phyloP scores from a whole-genome alignment of 768 basidiomycete species.

The Kondoa subrosea region DNA sequence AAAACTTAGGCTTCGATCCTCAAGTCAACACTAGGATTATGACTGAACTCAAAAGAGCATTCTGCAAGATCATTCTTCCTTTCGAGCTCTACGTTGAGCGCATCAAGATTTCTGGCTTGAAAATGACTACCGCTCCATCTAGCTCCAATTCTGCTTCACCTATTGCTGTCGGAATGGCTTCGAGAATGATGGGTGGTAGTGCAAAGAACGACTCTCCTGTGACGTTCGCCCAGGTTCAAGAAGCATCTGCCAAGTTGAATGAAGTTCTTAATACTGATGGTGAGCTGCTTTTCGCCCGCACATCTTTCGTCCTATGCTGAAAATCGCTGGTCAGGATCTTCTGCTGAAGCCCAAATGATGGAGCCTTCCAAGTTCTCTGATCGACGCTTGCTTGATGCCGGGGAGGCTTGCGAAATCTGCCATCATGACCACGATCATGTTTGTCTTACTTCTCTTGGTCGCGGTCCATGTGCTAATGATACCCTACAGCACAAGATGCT shows the following conservation, averaged over 20 bases:
- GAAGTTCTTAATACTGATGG: conserved; percentile 19
- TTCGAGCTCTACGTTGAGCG: conserved; percentile 57
- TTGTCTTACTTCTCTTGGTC: neutral
- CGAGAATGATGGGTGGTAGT: neutral
- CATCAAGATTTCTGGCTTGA: conserved; percentile 3
- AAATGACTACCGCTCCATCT: neutral
- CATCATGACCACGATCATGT: conserved; percentile 70
- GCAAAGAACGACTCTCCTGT: conserved; percentile 10
- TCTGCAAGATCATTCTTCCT: conserved; percentile 79
- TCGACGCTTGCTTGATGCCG: neutral
- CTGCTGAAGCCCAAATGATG: conserved; percentile 5
- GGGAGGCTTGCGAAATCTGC: conserved; percentile 72
- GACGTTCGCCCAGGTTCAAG: conserved; percentile 18
- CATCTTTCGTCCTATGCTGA: too few relatives aligned
- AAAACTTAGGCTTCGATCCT: conserved; percentile 62
- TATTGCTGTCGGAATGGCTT: neutral
- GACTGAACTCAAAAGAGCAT: conserved; percentile 75
- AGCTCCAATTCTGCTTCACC: neutral
- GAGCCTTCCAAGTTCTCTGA: neutral
- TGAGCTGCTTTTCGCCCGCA: neutral
- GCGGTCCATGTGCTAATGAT: neutral
- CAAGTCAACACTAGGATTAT: conserved; percentile 52
- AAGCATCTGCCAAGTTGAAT: conserved; percentile 27
- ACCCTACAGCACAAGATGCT: conserved; percentile 48
- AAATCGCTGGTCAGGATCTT: too few relatives aligned